Evolutionary conservation across 768 basidiomycete species (phyloP).

Genomic region (Dioszegia crocea): DNA sequence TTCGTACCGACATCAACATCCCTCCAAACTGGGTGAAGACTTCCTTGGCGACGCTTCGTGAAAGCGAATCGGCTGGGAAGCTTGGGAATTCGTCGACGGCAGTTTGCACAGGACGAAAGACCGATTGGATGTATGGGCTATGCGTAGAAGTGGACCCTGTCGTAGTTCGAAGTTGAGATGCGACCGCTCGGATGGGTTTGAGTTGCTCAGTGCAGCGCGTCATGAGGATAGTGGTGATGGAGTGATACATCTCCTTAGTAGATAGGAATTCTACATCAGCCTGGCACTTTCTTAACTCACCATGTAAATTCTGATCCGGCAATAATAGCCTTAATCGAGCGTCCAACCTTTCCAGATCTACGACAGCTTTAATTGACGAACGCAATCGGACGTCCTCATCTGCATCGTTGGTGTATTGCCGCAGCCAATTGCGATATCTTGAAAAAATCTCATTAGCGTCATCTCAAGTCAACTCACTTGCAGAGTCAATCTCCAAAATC

Average conservation of each 20-base stretch:
- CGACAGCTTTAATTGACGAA: not conserved
- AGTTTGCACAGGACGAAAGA: conserved; percentile 70
- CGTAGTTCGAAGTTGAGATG: conserved; percentile 82
- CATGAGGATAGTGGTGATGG: not conserved
- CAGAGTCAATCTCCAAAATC: conserved; percentile 86
- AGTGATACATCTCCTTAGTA: not conserved
- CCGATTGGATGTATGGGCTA: conserved; percentile 79
- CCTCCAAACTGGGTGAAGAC: conserved; percentile 68
- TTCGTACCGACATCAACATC: conserved; percentile 77
- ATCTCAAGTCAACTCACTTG: conserved; percentile 59
- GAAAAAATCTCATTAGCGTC: not conserved
- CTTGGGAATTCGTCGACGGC: conserved; percentile 53
- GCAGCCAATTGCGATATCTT: conserved; percentile 58
- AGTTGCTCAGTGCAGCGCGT: conserved; percentile 72
- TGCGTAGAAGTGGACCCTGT: conserved; percentile 55
- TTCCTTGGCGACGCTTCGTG: conserved; percentile 60
- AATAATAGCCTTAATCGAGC: not conserved
- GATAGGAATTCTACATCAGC: not conserved
- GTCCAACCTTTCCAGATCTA: not conserved
- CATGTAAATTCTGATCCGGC: not conserved
- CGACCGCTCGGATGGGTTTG: conserved; percentile 77
- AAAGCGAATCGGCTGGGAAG: not conserved
- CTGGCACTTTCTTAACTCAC: too few relatives aligned
- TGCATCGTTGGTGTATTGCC: not conserved
- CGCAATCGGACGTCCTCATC: conserved; percentile 56